Evolutionary conservation across 169 alveolate species (phyloP).

Genomic region (Eimeria falciformis): DNA sequence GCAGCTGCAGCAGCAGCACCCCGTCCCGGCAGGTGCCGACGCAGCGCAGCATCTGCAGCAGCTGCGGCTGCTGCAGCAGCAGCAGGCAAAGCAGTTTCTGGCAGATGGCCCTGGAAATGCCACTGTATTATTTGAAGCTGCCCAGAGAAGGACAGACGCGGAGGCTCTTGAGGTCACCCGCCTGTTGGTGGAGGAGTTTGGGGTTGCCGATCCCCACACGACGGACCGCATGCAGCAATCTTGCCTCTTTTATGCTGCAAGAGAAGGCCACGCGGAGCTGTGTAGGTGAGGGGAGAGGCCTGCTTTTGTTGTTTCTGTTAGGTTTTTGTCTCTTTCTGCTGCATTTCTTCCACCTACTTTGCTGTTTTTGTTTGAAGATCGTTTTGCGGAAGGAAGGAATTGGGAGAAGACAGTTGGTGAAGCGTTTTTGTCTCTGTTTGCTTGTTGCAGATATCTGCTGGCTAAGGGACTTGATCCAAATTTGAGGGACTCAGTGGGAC

Average conservation of each 20-base stretch:
- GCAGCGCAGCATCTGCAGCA: slow-evolving; percentile 9
- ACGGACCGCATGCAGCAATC: slow-evolving; percentile 93
- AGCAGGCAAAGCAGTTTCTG: background rate
- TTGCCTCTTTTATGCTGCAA: slow-evolving; percentile 94
- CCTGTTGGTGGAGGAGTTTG: slow-evolving; percentile 86
- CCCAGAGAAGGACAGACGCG: slow-evolving; percentile 89
- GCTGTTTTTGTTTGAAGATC: background rate
- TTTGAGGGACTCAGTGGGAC: slow-evolving; percentile 92
- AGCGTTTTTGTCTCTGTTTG: background rate
- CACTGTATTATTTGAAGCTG: slow-evolving; percentile 90
- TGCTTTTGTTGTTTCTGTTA: background rate
- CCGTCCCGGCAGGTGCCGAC: background rate
- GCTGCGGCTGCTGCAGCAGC: slow-evolving; percentile 27
- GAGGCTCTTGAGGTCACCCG: slow-evolving; percentile 90
- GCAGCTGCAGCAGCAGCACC: slow-evolving; percentile 32
- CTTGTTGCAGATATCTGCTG: slow-evolving; percentile 86
- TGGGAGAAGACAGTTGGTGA: too few relatives aligned
- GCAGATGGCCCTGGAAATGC: slow-evolving; percentile 60
- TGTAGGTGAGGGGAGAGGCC: background rate
- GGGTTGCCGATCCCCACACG: slow-evolving; percentile 85
- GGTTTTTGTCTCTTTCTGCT: background rate
- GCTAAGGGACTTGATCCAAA: slow-evolving; percentile 93
- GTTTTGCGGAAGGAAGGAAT: too few relatives aligned
- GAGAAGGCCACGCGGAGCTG: slow-evolving; percentile 93
- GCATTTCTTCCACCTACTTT: background rate